A percentile compares a stretch with the other conserved stretches of the same genome.
phyloP scores from a whole-genome alignment of 495 filamentous ascomycete species.

The Amorphotheca resinae region DNA sequence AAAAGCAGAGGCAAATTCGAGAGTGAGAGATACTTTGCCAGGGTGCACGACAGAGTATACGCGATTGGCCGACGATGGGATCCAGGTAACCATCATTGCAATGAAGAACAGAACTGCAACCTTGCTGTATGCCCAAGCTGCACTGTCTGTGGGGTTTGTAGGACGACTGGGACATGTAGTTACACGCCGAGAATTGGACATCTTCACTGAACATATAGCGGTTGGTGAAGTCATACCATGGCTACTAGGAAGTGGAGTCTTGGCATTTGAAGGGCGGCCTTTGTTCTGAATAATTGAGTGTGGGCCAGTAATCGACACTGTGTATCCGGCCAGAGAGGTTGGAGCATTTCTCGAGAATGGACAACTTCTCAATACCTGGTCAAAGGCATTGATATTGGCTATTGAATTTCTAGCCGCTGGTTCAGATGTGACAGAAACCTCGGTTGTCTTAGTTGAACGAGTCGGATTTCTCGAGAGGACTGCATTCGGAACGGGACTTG shows the following conservation, averaged over 20 bases:
- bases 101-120: slow-evolving; percentile 80
- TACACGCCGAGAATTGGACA: background rate
- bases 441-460: slow-evolving; percentile 43
- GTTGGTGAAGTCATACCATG: slow-evolving; percentile 1
- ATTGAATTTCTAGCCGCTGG: background rate
- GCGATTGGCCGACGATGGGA: slow-evolving; percentile 70
- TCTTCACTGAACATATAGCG: background rate
- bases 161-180: slow-evolving; percentile 1
- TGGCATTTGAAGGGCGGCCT: background rate
- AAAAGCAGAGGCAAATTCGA: slow-evolving; percentile 59
- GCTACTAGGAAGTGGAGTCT: background rate
- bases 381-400: no score
- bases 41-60: slow-evolving; percentile 53
- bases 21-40: slow-evolving; percentile 37
- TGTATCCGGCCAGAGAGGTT: no score
- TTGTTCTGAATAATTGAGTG: background rate
- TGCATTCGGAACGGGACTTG: slow-evolving; percentile 28
- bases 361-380: no score
- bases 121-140: slow-evolving; percentile 69
- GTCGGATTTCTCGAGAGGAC: slow-evolving; percentile 35
- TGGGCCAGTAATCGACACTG: background rate
- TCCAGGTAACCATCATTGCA: slow-evolving; percentile 73
- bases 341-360: no score
- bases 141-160: slow-evolving; percentile 27
- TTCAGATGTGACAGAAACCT: slow-evolving; percentile 37